Base-by-base conservation (phyloP, 1,284 basidiomycete genomes). In the Apiotrichum sp. region DNA sequence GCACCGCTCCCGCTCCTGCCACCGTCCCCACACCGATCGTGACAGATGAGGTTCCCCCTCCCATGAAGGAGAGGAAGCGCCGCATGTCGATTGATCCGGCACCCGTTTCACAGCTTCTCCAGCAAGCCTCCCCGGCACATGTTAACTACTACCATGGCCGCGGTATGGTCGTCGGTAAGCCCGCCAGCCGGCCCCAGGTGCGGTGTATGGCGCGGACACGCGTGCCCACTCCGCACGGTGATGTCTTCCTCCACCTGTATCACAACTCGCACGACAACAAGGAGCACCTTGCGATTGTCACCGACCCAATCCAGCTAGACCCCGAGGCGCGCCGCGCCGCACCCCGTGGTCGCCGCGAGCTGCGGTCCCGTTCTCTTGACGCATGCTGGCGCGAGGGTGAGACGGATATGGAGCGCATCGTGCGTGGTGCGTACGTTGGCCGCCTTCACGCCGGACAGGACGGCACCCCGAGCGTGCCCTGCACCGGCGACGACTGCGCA, bases 201-300 rank as follows among this genome's bases (percentile, higher is more conserved):
- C 58, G 64, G 47, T 99, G 96, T 75, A 90, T 96, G 84, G 96
- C 93, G 3, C 87, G 96, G 55, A 98, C 96, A 4, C 86, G 96
- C 47, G 89, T 99, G 65, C 96, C 96, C 22, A 98, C 96, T 0
- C 90, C 92, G 0, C 91, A 98, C 70, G 95, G 95, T 31, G 86
- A 91, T 22, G 84, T 88, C 36, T 98, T 98, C 76, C 81, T 97
- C 13, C 93, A 98, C 70, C 79, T 98, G 41, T 98, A 98, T 78
- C 78, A 78, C 57, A 76, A 76, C 57, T 64, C 65, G 47, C 86
- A 89, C 73, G 98, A 97, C 73, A 89, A 87, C 69, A 98, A 98
- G 77, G 96, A 99, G 72, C 96, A 99, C 72, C 83, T 99, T n/a
- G 95, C 96, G 0, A 85, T 99, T 55, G 93, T 98, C 58, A 83